Percentiles rank a stretch among this genome's conserved stretches.
phyloP scores from a whole-genome alignment of 2,329 filamentous ascomycete genomes.

The Metarhizium sp. region DNA sequence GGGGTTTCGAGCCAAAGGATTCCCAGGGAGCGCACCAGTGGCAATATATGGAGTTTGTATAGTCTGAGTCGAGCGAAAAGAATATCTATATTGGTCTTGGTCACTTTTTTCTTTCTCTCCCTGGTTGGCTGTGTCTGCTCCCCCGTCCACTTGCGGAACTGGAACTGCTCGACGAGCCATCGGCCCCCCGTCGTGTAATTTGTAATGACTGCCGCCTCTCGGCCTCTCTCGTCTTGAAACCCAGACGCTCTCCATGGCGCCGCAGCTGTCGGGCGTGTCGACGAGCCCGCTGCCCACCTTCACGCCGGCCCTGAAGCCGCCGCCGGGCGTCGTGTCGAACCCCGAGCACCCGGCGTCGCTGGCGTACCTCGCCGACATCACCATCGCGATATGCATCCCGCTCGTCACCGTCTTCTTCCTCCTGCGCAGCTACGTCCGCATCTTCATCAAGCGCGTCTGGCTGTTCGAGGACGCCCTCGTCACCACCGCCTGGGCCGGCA shows the following conservation, averaged over 20 bases:
- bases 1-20: not conserved
- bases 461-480: constrained; percentile 5
- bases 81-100: not conserved
- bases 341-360: constrained; percentile 4
- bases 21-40: not conserved
- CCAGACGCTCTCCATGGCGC: not conserved
- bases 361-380: constrained; percentile 2
- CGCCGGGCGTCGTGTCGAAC: constrained; percentile 3
- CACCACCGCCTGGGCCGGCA: constrained; percentile 3
- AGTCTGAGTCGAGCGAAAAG: not conserved
- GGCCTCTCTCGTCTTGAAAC: not conserved
- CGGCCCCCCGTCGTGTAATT: too few species aligned
- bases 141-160: not conserved
- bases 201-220: not conserved
- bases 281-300: not conserved
- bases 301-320: constrained; percentile 2
- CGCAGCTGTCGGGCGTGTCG: not conserved
- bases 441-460: constrained; percentile 6
- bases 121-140: not conserved
- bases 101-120: not conserved
- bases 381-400: constrained; percentile 5
- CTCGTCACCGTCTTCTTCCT: constrained; percentile 6
- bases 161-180: not conserved
- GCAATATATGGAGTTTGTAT: not conserved
- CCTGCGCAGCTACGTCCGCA: constrained; percentile 2